phyloP scores from a whole-genome alignment of 2,329 filamentous ascomycete genomes.

The Colletotrichum tofieldiae region DNA sequence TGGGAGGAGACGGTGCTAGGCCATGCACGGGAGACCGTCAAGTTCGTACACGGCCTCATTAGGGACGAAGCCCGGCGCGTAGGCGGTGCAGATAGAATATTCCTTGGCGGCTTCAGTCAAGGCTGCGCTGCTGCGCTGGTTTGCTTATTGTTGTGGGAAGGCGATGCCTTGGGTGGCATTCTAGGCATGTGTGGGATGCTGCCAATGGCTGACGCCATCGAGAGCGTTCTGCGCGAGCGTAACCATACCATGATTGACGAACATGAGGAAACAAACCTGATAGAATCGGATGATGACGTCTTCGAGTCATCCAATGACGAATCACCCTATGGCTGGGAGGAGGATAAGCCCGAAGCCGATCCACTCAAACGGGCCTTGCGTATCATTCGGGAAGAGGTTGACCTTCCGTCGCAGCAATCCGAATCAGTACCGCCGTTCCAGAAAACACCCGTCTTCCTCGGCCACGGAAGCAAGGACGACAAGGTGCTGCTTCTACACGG shows the following conservation, averaged over 20 bases:
- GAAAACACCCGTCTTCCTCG: conserved; percentile 60
- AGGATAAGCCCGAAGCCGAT: not conserved
- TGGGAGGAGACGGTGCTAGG: conserved; percentile 52
- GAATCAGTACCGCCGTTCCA: conserved; percentile 39
- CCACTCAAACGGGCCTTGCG: not conserved
- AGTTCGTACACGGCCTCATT: conserved; percentile 58
- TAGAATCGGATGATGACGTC: not conserved
- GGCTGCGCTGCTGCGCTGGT: conserved; percentile 65
- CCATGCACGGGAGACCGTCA: conserved; percentile 55
- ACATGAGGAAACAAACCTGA: not conserved
- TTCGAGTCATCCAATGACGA: not conserved
- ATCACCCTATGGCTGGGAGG: not conserved
- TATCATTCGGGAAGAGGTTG: conserved; percentile 26
- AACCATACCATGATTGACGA: not conserved
- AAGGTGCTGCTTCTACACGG: conserved; percentile 58
- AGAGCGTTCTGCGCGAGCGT: conserved; percentile 36
- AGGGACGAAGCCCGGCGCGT: conserved; percentile 54
- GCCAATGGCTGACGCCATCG: conserved; percentile 56
- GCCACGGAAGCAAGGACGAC: conserved; percentile 61
- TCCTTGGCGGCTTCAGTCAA: conserved; percentile 69
- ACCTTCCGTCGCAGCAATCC: conserved; percentile 9
- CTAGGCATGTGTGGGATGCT: conserved; percentile 64
- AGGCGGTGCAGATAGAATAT: conserved; percentile 56
- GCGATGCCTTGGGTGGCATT: conserved; percentile 54
- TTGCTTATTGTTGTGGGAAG: conserved; percentile 61